Evolutionary conservation across 306 rosid genomes (phyloP), one percentile per base, ranked within the genome.

Genomic region (Cicer arietinum): DNA sequence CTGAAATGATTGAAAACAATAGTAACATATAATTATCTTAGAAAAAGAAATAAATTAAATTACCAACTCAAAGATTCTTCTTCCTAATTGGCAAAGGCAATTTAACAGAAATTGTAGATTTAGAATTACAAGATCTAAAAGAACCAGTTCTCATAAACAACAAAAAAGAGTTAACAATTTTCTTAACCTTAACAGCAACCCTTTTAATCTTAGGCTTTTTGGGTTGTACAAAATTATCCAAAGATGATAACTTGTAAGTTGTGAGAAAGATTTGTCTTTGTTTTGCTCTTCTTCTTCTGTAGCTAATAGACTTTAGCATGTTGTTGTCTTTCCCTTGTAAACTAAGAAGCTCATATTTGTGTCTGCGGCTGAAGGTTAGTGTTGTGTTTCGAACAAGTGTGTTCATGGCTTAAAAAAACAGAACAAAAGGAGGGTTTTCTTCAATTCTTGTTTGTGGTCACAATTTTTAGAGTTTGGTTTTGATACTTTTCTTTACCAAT

Each of bases 181-280:
- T 88, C 85, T 86, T 88, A 13, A 88, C 86, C 83, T 89, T 88
- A 18, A 69, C 22, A 14, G 69, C 86, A 18, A 81, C 85, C 82
- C 71, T 83, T 70, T 82, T 83, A 0, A 84, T 48, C 81, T 81
- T 82, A 58, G 82, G 83, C 10, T 71, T 54, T 41, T 61, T 74
- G 5, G 75, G 69, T 6, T 81, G 40, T 0, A 17, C 69, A 18
- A 58, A 50, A 63, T n/a, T 39, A n/a, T 84, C 77, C 41, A 61
- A 51, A 20, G 90, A 74, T 22, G 82, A 76, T 6, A 90, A 45
- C 79, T 81, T 87, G 71, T 88, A 90, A 5, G 89, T 80, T 42
- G 87, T 85, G 11, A 89, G 81, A 40, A 87, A 91, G 68, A 91
- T 74, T 76, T 85, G 64, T 46, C 93, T 81, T 12, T 85, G 90